phyloP scores from a whole-genome alignment of 23 red algal species.

The Gracilaria vermiculophylla region DNA sequence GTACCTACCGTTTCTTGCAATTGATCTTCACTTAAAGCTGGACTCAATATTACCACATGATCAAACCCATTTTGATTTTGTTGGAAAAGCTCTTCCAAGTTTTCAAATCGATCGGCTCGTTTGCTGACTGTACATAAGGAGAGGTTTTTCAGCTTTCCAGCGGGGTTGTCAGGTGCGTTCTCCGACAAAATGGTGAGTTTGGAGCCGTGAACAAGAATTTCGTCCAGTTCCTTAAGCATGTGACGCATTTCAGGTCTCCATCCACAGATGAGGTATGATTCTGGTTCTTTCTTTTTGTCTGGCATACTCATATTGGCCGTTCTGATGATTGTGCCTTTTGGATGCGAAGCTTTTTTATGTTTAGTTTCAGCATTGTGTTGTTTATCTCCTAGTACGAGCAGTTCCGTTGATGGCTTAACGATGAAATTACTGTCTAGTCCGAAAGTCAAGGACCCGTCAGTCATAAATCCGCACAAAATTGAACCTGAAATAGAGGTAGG shows the following conservation, averaged over 20 bases:
- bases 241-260: slow-evolving; percentile 65
- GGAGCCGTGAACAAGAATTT: slow-evolving; percentile 48
- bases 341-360: neutral
- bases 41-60: slow-evolving; percentile 55
- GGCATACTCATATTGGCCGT: neutral
- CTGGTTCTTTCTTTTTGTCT: slow-evolving; percentile 1
- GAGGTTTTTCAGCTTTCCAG: slow-evolving; percentile 25
- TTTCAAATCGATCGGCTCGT: slow-evolving; percentile 45
- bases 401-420: slow-evolving; percentile 12
- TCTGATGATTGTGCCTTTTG: neutral
- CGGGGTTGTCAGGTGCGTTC: slow-evolving; percentile 24
- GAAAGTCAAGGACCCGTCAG: neutral
- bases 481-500: slow-evolving; percentile 58
- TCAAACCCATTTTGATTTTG: slow-evolving; percentile 27
- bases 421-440: neutral
- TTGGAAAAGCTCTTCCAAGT: slow-evolving; percentile 28
- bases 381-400: slow-evolving; percentile 41
- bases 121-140: slow-evolving; percentile 8
- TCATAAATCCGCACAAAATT: slow-evolving; percentile 56
- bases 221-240: slow-evolving; percentile 57
- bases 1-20: neutral
- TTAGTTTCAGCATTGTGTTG: neutral
- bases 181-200: slow-evolving; percentile 52
- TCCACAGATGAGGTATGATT: slow-evolving; percentile 64
- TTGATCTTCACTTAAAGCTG: slow-evolving; percentile 17